These are phyloP conservation scores for Geotrichum klebahnii DNA, from an alignment of 1,139 yeast species.

Conservation along the genomic window DNA sequence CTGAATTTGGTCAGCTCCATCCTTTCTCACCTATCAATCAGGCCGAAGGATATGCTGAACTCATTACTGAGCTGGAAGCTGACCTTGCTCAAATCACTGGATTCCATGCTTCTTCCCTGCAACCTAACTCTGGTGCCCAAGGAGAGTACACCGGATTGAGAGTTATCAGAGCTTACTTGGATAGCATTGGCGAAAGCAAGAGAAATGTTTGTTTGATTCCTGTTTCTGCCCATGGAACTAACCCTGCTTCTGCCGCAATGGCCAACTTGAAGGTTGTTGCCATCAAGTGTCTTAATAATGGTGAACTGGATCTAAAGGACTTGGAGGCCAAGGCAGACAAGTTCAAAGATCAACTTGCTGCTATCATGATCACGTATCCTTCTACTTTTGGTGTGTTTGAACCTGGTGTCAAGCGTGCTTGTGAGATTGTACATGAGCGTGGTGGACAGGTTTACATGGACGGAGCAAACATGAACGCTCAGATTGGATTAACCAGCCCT, in stretches of 20 bases:
- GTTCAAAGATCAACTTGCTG: conserved; percentile 68
- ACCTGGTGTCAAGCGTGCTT: conserved; percentile 82
- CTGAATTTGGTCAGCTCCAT: conserved; percentile 81
- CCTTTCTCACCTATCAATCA: conserved; percentile 90
- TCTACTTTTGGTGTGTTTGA: conserved; percentile 95
- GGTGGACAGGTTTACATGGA: conserved; percentile 97
- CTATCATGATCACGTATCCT: conserved; percentile 95
- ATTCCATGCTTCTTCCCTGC: conserved; percentile 81
- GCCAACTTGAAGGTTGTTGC: conserved; percentile 91
- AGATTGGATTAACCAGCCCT: conserved; percentile 94
- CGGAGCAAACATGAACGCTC: conserved; percentile 99
- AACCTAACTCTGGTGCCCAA: conserved; percentile 98
- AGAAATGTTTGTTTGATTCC: conserved; percentile 92
- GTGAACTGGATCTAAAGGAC: conserved; percentile 79
- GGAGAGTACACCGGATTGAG: conserved; percentile 95
- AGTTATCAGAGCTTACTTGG: conserved; percentile 75
- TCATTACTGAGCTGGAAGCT: conserved; percentile 69
- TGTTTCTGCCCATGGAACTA: conserved; percentile 96
- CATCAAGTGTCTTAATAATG: conserved; percentile 77
- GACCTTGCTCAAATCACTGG: conserved; percentile 95
- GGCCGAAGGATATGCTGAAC: conserved; percentile 74
- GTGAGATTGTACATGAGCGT: conserved; percentile 70
- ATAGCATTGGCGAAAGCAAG: conserved; percentile 62
- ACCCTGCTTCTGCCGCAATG: conserved; percentile 98
- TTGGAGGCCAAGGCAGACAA: conserved; percentile 67